These are phyloP conservation scores for Lagenidium giganteum DNA, from an alignment of 352 stramenopile genomes.

Conservation along the genomic window DNA sequence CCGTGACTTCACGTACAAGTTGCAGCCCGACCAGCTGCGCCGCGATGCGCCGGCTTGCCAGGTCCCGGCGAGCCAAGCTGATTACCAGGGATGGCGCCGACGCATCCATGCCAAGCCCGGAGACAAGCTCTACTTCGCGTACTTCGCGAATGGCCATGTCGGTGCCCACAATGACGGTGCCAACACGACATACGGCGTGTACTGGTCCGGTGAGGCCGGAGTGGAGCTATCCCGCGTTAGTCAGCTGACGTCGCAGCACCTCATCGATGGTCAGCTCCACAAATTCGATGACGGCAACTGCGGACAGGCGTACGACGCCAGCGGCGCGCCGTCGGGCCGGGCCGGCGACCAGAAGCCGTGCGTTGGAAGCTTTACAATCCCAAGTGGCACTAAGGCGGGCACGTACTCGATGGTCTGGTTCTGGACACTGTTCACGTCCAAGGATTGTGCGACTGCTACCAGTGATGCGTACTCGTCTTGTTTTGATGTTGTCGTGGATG, in stretches of 20 bases:
- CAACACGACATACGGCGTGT: slow-evolving; percentile 54
- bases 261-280: slow-evolving; percentile 57
- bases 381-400: slow-evolving; percentile 30
- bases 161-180: slow-evolving; percentile 50
- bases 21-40: slow-evolving; percentile 42
- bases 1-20: slow-evolving; percentile 40
- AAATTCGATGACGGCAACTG: slow-evolving; percentile 71
- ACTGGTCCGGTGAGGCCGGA: slow-evolving; percentile 40
- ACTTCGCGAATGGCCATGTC: slow-evolving; percentile 61
- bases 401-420: slow-evolving; percentile 70
- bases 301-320: slow-evolving; percentile 33
- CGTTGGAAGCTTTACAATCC: slow-evolving; percentile 40
- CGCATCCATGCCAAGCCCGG: slow-evolving; percentile 33
- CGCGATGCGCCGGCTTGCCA: slow-evolving; percentile 27
- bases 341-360: slow-evolving; percentile 51
- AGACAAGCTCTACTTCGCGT: slow-evolving; percentile 52
- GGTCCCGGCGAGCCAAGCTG: slow-evolving; percentile 15
- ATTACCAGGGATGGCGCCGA: slow-evolving; percentile 33
- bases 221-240: slow-evolving; percentile 38
- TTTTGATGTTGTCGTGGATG: slow-evolving; percentile 43
- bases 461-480: slow-evolving; percentile 58
- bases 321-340: slow-evolving; percentile 26
- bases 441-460: slow-evolving; percentile 29
- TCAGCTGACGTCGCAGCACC: slow-evolving; percentile 42
- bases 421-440: slow-evolving; percentile 63